phyloP scores from a whole-genome alignment of 371 early-diverging fungal genomes.

The Furculomyces boomerangus region DNA sequence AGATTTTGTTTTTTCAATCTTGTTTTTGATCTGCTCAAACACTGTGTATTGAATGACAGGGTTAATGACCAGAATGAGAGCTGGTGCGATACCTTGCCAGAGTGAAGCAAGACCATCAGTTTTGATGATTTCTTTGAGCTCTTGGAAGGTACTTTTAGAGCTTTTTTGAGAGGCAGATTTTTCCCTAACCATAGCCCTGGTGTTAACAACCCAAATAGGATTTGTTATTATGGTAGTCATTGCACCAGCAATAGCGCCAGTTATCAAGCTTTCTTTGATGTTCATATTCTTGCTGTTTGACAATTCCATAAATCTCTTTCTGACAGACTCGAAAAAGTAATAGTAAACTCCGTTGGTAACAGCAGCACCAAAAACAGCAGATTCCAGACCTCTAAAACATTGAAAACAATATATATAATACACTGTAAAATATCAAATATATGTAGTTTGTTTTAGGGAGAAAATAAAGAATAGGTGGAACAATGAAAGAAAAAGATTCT shows the following conservation, averaged over 20 bases:
- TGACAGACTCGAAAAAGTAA: slow-evolving; percentile 86
- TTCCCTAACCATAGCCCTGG: slow-evolving; percentile 3
- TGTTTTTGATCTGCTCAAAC: slow-evolving; percentile 80
- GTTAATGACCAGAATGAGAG: slow-evolving; percentile 89
- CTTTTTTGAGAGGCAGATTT: slow-evolving; percentile 4
- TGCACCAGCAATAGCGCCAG: slow-evolving; percentile 83
- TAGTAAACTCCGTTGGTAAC: slow-evolving; percentile 90
- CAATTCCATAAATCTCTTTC: slow-evolving; percentile 58
- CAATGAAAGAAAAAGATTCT: slow-evolving; percentile 9
- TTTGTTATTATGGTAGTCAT: slow-evolving; percentile 78
- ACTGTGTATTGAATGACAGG: slow-evolving; percentile 95
- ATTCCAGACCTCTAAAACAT: slow-evolving; percentile 63
- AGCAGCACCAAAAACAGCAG: slow-evolving; percentile 89
- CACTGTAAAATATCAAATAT: too few relatives aligned
- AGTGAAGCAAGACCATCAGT: slow-evolving; percentile 73
- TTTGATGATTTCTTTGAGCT: slow-evolving; percentile 44
- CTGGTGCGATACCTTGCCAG: slow-evolving; percentile 78
- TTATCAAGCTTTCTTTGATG: slow-evolving; percentile 69
- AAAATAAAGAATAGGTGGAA: background rate
- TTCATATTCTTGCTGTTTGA: slow-evolving; percentile 42
- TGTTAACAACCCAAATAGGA: slow-evolving; percentile 94
- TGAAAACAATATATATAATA: background rate
- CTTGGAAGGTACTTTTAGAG: slow-evolving; percentile 11
- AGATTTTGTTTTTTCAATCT: slow-evolving; percentile 23
- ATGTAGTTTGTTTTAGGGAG: too few relatives aligned